phyloP scores from a whole-genome alignment of 257 asterid genomes.

The Scutellaria galericulata region DNA sequence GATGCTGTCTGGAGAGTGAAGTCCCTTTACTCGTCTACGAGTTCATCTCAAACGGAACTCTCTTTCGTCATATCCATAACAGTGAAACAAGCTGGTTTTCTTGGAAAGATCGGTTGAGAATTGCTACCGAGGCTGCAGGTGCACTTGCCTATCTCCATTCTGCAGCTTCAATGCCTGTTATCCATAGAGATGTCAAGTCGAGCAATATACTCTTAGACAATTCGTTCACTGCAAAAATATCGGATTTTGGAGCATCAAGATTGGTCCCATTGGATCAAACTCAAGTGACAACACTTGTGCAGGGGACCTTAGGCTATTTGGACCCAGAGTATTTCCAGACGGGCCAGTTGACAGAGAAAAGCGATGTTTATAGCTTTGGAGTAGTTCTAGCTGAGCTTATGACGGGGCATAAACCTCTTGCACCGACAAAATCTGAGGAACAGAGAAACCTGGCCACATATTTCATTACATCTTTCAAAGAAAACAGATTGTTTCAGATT shows the following conservation, averaged over 20 bases:
- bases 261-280: conserved; percentile 56
- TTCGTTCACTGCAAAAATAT: conserved; percentile 41
- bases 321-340: conserved; percentile 63
- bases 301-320: conserved; percentile 55
- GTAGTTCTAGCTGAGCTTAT: conserved; percentile 43
- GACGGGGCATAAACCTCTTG: conserved; percentile 39
- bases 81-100: conserved; percentile 30
- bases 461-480: conserved; percentile 42
- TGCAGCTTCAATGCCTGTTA: conserved; percentile 25
- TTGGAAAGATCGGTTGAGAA: conserved; percentile 35
- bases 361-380: conserved; percentile 42
- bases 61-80: conserved; percentile 36
- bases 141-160: conserved; percentile 40
- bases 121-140: conserved; percentile 38
- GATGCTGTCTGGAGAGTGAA: conserved; percentile 41
- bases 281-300: conserved; percentile 56
- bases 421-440: conserved; percentile 18
- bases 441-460: conserved; percentile 45
- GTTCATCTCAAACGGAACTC: conserved; percentile 31
- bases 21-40: conserved; percentile 42
- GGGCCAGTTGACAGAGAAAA: conserved; percentile 54
- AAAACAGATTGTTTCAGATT: conserved; percentile 45
- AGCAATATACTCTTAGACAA: conserved; percentile 33
- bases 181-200: conserved; percentile 35
- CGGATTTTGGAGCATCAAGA: conserved; percentile 69